These are phyloP conservation scores for Zymoseptoria pseudotritici DNA, from an alignment of 2,329 filamentous ascomycete species.

Conservation along the genomic window DNA sequence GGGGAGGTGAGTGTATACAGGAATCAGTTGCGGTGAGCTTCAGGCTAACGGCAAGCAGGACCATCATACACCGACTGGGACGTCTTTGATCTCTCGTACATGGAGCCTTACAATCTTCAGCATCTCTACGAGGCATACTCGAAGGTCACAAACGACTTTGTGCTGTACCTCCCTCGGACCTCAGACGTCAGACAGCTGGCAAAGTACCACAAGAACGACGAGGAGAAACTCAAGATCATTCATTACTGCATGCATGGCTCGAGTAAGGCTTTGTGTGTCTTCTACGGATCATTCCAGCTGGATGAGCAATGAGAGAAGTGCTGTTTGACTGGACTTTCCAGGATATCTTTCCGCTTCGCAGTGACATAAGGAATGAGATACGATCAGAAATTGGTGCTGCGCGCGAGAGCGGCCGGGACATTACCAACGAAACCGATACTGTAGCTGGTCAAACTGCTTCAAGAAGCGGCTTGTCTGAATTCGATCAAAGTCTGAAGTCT, in stretches of 20 bases:
- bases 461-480: too few relatives aligned
- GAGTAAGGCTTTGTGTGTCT: slow-evolving; percentile 66
- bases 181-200: slow-evolving; percentile 77
- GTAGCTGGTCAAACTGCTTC: too few relatives aligned
- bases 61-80: slow-evolving; percentile 57
- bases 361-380: background rate
- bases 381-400: background rate
- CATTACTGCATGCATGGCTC: slow-evolving; percentile 90
- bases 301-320: background rate
- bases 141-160: slow-evolving; percentile 46
- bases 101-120: slow-evolving; percentile 76
- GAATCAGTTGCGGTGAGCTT: slow-evolving; percentile 3
- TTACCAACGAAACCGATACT: background rate
- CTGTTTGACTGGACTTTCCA: background rate
- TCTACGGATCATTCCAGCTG: slow-evolving; percentile 46
- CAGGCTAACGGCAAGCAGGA: slow-evolving; percentile 33
- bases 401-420: too few relatives aligned
- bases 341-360: background rate
- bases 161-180: slow-evolving; percentile 78
- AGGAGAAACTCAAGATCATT: slow-evolving; percentile 60
- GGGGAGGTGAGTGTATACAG: slow-evolving; percentile 53
- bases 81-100: slow-evolving; percentile 74
- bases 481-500: too few relatives aligned
- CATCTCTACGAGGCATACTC: slow-evolving; percentile 57
- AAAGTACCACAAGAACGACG: slow-evolving; percentile 27